Evolutionary conservation across 2,329 filamentous ascomycete species (phyloP), one percentile per base, ranked within the genome.

Genomic region (Aaosphaeria arxii): DNA sequence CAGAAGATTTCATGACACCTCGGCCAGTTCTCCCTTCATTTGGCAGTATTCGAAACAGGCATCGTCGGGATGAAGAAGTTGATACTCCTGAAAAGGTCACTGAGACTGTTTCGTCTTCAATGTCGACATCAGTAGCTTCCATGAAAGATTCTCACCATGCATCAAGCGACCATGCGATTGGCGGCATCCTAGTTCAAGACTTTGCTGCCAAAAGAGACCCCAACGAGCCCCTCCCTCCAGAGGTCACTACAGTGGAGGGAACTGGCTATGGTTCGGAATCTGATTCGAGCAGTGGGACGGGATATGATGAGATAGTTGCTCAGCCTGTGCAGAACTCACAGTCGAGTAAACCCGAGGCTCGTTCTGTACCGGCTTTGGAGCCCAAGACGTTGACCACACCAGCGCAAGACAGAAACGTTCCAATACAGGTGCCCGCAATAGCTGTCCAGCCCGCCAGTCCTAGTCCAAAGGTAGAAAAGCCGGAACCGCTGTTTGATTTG

Each of bases 21-120:
- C 76, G 87, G 31, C 87, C 88, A 5, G 84, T 83, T 1, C 71
- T 91, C 35, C 88, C 88, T 1, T 85, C 80, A 1, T 91, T 91
- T 66, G 87, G 87, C 13, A 91, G 88, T 59, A 77, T 91, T 24
- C 78, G 86, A 24, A 82, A 85, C 30, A 83, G 81, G 66, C 84
- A 83, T 54, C 63, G 70, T 6, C 77, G 72, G 36, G 32, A 57
- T 47, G 49, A 67, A 48, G 77, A 82, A 43, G 57, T 71, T 11
- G 73, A 72, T 1, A 72, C 78, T 36, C 72, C 77, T 17, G 86
- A 76, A 43, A 79, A 79, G 50, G 74, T 77, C 32, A 77, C 78
- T 7, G 72, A 75, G 54, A 75, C 70, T 4, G 63, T 71, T 7
- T 65, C 70, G 7, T 67, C 68, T 5, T 68, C 66, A 5, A 60